Evolutionary conservation across 208 protist species (phyloP).

Genomic region (Leishmania gerbilli): DNA sequence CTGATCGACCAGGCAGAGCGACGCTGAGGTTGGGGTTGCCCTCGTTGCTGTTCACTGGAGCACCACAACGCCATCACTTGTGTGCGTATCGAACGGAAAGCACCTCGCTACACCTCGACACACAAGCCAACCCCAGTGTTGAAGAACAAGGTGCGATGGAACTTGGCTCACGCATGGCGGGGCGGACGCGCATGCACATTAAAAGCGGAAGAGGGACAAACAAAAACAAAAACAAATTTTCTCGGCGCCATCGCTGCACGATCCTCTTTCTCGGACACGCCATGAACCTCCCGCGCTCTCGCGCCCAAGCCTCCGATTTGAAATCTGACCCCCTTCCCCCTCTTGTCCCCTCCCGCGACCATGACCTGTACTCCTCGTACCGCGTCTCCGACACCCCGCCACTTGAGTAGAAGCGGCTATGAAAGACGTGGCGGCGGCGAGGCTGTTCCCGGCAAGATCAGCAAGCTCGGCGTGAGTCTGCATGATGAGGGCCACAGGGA

Average conservation of each 20-base stretch:
- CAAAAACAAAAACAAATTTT: too few relatives aligned
- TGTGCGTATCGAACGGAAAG: not conserved
- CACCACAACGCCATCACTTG: not conserved
- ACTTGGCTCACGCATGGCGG: not conserved
- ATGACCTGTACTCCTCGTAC: not conserved
- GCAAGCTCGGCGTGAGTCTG: too few relatives aligned
- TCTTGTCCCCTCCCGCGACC: not conserved
- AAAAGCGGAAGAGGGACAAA: not conserved
- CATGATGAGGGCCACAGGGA: too few relatives aligned
- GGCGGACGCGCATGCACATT: not conserved
- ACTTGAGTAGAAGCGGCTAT: constrained; percentile 55
- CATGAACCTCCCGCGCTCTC: not conserved
- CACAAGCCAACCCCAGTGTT: not conserved
- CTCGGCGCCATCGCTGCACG: not conserved
- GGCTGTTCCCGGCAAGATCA: constrained; percentile 38
- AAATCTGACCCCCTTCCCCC: not conserved
- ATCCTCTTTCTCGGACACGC: not conserved
- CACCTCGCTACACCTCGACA: not conserved
- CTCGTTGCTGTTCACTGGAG: not conserved
- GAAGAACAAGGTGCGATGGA: not conserved
- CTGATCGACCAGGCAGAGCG: constrained; percentile 23
- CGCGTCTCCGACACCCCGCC: not conserved
- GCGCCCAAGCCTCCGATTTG: not conserved
- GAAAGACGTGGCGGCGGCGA: constrained; percentile 39
- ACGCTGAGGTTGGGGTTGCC: not conserved